Evolutionary conservation across 2,329 filamentous ascomycete genomes (phyloP), one percentile per base, ranked within the genome.

Genomic region (Didymella pomorum): DNA sequence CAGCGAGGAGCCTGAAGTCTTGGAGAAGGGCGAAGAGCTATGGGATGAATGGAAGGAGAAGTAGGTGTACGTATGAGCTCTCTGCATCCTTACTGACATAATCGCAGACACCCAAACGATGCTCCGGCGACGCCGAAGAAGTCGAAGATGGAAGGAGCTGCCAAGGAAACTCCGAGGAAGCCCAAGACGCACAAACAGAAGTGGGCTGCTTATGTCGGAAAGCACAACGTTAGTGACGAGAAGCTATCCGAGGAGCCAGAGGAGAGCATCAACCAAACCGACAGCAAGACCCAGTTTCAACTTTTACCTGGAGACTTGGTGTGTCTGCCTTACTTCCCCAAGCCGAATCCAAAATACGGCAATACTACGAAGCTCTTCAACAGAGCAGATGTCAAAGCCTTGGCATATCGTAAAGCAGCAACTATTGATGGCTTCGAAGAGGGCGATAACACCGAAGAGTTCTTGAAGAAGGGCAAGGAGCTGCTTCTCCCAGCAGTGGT

Each of bases 301-400:
- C 48, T 65, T 4, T 43, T 55, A 16, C 61, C 61, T 3, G 25
- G 31, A 14, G 65, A 65, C 25, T 25, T 65, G 14, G 53, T 46
- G 4, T 56, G 56, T 8, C 21, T 65, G 25, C 44, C 58, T 37
- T 51, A 54, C 42, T 62, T 62, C 31, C 52, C 52, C 1, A 65
- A 60, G 28, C 52, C 43, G 20, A 64, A 64, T 14, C 46, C 45
- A 1, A 52, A 50, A 29, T 65, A 67, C 44, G 57, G 61, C 12
- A 62, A 62, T 12, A 60, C 31, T 12, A 60, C 42, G 9, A 66
- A 67, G 53, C n/a, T 64, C 10, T 67, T 65, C 42, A 31, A 59
- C 4, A 54, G 54, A n/a, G 33, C 42, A 4, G 54, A 57, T 33
- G 59, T 61, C 10, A 39, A 53, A 23, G 25, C 10, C 6, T 26